phyloP scores from a whole-genome alignment of 2,329 filamentous ascomycete species.

The Hymenoscyphus infarciens region DNA sequence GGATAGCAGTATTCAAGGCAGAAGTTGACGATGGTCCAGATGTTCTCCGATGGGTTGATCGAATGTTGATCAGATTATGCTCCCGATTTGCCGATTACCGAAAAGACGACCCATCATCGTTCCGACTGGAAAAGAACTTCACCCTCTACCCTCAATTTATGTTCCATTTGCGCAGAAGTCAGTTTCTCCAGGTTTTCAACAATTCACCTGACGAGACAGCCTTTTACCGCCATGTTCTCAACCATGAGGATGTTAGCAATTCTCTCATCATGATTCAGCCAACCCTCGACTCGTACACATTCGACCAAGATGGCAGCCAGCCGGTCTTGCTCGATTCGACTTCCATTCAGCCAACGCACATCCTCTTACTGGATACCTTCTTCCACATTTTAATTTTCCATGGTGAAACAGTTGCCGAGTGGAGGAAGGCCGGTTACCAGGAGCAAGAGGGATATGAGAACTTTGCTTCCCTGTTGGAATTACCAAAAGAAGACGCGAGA shows the following conservation, averaged over 20 bases:
- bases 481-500: constrained; percentile 94
- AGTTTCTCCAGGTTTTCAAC: constrained; percentile 99
- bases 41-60: constrained; percentile 94
- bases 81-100: constrained; percentile 96
- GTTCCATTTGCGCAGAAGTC: constrained; percentile 96
- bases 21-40: constrained; percentile 99
- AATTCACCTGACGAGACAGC: constrained; percentile 98
- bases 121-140: constrained; percentile 97
- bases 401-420: constrained; percentile 95
- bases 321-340: constrained; percentile 95
- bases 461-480: constrained; percentile 80
- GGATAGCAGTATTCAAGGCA: constrained; percentile 97
- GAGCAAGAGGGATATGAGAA: constrained; percentile 98
- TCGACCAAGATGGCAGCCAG: constrained; percentile 88
- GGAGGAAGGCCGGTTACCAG: constrained; percentile 97
- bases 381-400: constrained; percentile 99
- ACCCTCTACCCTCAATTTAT: constrained; percentile 99
- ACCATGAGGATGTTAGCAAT: constrained; percentile 95
- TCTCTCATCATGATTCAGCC: constrained; percentile 99
- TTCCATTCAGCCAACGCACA: constrained; percentile 90
- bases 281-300: constrained; percentile 93
- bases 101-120: constrained; percentile 96
- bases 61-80: constrained; percentile 96
- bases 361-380: constrained; percentile 94
- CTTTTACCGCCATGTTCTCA: constrained; percentile 96